phyloP scores from a whole-genome alignment of 139 green algal genomes.

The Yamagishiella unicocca region DNA sequence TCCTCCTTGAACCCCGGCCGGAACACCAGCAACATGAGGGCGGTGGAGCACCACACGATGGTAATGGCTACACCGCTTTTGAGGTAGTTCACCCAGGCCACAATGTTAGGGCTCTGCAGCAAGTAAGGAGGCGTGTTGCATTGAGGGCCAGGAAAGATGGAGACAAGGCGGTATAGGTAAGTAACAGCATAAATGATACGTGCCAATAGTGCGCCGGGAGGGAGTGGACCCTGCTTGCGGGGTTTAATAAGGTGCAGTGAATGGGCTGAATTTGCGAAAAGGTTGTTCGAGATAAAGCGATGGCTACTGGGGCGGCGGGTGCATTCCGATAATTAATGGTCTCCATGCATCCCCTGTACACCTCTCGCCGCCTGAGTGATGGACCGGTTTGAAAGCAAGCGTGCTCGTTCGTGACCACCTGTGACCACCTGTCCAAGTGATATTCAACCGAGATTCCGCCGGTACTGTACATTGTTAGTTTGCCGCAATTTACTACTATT shows the following conservation, averaged over 20 bases:
- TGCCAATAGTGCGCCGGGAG: not conserved
- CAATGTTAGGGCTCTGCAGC: conserved; percentile 3
- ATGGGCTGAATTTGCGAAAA: too few species aligned
- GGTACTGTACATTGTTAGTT: not conserved
- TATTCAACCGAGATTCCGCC: not conserved
- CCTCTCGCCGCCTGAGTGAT: too few species aligned
- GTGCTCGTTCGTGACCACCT: too few species aligned
- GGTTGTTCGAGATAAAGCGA: too few species aligned
- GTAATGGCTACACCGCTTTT: not conserved
- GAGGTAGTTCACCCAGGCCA: conserved; percentile 20
- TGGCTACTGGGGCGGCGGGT: too few species aligned
- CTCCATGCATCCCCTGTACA: too few species aligned
- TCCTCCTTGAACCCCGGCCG: not conserved
- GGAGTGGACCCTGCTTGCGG: not conserved
- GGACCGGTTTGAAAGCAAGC: too few species aligned
- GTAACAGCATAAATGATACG: not conserved
- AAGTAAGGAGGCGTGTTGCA: not conserved
- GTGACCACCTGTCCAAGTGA: not conserved
- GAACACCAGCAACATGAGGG: conserved; percentile 16
- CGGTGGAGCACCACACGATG: not conserved
- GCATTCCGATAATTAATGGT: too few species aligned
- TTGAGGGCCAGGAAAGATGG: not conserved
- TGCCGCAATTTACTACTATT: too few species aligned
- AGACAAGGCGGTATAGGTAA: not conserved
- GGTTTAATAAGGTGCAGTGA: too few species aligned